Conservation (phyloP, 306 rosid species). For the Prunus mume region DNA sequence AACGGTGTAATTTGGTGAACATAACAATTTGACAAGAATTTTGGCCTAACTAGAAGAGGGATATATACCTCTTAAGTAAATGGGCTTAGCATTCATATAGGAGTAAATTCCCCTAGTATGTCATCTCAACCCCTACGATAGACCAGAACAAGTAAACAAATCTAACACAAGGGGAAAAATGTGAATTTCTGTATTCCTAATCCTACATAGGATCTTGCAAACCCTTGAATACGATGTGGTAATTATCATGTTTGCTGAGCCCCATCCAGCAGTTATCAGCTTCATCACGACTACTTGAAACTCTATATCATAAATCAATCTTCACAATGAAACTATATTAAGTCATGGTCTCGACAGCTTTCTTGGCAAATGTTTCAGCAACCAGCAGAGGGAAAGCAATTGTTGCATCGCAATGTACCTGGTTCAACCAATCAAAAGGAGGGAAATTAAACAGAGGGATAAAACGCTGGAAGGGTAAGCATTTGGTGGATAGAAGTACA, state of each 20-base stretch:
- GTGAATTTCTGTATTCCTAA: neutral
- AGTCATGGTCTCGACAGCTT: conserved; percentile 18
- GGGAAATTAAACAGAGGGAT: conserved; percentile 1
- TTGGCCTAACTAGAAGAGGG: no score
- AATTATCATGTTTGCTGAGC: neutral
- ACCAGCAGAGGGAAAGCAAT: conserved; percentile 79
- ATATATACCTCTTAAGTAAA: neutral
- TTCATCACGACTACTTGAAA: conserved; percentile 4
- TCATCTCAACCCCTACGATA: neutral
- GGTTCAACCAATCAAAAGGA: conserved; percentile 16
- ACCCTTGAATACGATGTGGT: neutral
- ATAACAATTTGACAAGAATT: no score
- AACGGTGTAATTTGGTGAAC: no score
- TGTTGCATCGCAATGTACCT: conserved; percentile 91
- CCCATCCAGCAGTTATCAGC: neutral
- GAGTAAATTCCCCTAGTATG: neutral
- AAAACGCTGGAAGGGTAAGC: neutral
- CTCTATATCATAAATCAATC: neutral
- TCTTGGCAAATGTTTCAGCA: conserved; percentile 72
- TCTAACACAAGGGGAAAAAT: neutral
- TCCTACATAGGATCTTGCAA: neutral
- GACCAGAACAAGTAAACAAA: neutral
- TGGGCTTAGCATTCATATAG: neutral
- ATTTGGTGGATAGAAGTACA: neutral
- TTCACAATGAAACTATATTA: conserved; percentile 3